These are phyloP conservation scores for Myriangium duriaei DNA, from an alignment of 2,329 filamentous ascomycete species.

Conservation along the genomic window DNA sequence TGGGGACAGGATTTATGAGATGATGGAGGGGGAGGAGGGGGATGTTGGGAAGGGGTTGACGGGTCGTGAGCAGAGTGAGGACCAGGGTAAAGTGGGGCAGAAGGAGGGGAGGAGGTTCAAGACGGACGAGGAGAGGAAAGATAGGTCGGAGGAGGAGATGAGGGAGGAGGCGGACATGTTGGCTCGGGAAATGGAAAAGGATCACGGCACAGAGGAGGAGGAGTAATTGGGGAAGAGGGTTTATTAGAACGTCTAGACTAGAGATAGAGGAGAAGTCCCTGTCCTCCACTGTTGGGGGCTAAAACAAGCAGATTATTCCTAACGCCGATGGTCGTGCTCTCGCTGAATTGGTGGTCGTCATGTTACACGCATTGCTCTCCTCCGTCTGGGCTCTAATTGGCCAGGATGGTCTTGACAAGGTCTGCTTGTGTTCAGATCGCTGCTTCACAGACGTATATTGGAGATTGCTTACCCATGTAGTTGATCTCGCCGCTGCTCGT, in stretches of 20 bases:
- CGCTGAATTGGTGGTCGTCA: constrained; percentile 1
- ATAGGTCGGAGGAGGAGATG: constrained; percentile 67
- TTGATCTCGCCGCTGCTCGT: constrained; percentile 94
- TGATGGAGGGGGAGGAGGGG: constrained; percentile 73
- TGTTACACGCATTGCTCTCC: constrained; percentile 2
- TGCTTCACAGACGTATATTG: neutral
- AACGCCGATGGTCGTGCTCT: neutral
- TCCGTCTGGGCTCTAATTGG: constrained; percentile 18
- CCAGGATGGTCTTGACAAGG: constrained; percentile 29
- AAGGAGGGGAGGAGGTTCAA: constrained; percentile 18
- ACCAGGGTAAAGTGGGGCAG: too few relatives aligned
- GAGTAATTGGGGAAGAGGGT: neutral
- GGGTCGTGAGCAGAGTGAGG: constrained; percentile 35
- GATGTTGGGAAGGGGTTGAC: constrained; percentile 63
- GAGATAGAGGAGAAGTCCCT: neutral
- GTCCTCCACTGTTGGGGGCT: neutral
- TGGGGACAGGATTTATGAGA: constrained; percentile 66
- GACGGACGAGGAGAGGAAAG: constrained; percentile 44
- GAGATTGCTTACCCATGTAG: constrained; percentile 62
- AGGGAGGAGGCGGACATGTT: constrained; percentile 60
- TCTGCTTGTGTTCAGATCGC: constrained; percentile 16
- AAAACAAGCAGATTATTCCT: neutral
- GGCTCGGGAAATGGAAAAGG: constrained; percentile 40
- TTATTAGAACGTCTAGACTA: neutral
- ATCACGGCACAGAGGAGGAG: constrained; percentile 17